phyloP scores from a whole-genome alignment of 2,329 filamentous ascomycete genomes.

The Macrophomina tecta region DNA sequence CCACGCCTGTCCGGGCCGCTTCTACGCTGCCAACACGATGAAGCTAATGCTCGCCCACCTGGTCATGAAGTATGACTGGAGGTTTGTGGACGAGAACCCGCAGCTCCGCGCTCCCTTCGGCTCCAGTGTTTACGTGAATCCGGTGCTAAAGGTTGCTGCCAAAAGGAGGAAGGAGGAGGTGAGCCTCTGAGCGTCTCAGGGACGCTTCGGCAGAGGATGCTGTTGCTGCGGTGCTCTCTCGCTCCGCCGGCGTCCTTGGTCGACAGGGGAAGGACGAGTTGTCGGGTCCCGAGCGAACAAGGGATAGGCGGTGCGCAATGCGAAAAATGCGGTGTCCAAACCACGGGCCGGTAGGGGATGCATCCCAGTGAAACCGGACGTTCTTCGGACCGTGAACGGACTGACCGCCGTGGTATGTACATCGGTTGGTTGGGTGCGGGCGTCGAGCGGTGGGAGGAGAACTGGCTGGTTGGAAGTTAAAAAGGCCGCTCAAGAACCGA shows the following conservation, averaged over 20 bases:
- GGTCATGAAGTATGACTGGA: constrained; percentile 21
- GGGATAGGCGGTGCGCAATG: too few species aligned
- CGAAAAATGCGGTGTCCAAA: neutral
- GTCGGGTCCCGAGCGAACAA: too few species aligned
- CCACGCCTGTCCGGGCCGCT: constrained; percentile 42
- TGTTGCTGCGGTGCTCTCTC: too few species aligned
- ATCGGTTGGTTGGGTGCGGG: too few species aligned
- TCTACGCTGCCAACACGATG: constrained; percentile 42
- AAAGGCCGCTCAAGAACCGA: neutral
- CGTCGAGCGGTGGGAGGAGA: too few species aligned
- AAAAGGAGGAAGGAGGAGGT: constrained; percentile 9
- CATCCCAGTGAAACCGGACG: neutral
- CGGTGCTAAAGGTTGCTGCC: neutral
- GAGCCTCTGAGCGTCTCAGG: neutral
- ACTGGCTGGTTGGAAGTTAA: too few species aligned
- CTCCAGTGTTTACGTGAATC: constrained; percentile 14
- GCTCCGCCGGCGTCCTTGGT: too few species aligned
- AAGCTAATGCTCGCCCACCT: constrained; percentile 39
- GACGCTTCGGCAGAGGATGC: neutral
- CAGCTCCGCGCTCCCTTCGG: constrained; percentile 12
- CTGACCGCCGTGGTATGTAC: neutral
- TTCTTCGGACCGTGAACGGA: neutral
- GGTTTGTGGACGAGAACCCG: constrained; percentile 3
- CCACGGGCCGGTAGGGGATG: neutral
- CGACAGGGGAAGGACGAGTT: too few species aligned